Evolutionary conservation across 2,329 filamentous ascomycete genomes (phyloP), one percentile per base, ranked within the genome.

Genomic region (Elsinoe ampelina): DNA sequence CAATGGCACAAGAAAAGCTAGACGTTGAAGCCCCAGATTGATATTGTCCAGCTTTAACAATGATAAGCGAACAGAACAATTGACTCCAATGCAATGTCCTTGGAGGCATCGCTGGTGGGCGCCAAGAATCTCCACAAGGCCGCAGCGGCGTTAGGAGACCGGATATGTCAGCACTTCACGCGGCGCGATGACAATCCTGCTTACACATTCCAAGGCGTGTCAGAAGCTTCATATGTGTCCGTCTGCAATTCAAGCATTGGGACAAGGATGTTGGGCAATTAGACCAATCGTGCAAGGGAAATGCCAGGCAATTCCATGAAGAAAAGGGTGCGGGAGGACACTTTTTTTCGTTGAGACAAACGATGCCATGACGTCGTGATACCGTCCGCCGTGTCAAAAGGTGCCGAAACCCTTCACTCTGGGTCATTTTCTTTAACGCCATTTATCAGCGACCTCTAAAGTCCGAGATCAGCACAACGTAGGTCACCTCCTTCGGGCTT

Each of bases 391-490:
- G 22, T 20, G 34, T 34, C 2, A 36, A 38, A 38, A 15, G 36
- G 48, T 52, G 48, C 48, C 48, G 48, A 52, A 52, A 36, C 30
- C 48, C 48, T 38, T 38, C 32, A n/a, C 10, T 32, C 10, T 52
- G 48, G 48, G 22, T 30, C 45, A 7, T 6, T 45, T 35, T 32
- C 43, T 13, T n/a, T 32, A 48, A 48, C 22, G 22, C 43, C 30
- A 52, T 52, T 52, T 52, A 52, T 52, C 48, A 52, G 48, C 48
- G 48, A 39, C 45, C 15, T 35, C 26, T 45, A 50, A 52, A 38
- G 26, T 52, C 48, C 48, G 26, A 52, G 48, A 52, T 52, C 48
- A 34, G 22, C 45, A 17, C 26, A 11, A 13, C n/a, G 45, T 34
- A 50, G 45, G 45, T 34, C n/a, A 34, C 15, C n/a, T 50, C 12